phyloP scores from a whole-genome alignment of 495 filamentous ascomycete species.

The Aspergillus sclerotioniger region DNA sequence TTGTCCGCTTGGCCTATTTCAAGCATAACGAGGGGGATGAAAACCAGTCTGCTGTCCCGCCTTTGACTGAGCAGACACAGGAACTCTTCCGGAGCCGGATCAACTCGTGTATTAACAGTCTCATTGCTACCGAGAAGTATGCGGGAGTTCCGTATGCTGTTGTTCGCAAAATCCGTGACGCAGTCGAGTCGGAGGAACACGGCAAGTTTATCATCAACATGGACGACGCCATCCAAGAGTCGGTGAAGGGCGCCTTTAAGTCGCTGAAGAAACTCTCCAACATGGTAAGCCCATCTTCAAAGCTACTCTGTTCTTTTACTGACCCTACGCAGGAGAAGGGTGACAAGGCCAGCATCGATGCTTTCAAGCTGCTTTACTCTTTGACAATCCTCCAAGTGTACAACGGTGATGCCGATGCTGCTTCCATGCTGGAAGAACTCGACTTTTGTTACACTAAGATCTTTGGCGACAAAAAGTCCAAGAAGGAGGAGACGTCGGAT shows the following conservation, averaged over 20 bases:
- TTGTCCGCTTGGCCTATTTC: conserved; percentile 48
- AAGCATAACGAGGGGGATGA: conserved; percentile 18
- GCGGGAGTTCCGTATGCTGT: conserved; percentile 50
- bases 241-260: conserved; percentile 61
- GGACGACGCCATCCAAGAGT: conserved; percentile 58
- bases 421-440: conserved; percentile 71
- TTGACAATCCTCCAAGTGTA: conserved; percentile 85
- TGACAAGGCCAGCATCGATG: conserved; percentile 41
- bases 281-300: conserved; percentile 34
- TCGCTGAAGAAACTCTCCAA: conserved; percentile 68
- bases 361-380: conserved; percentile 81
- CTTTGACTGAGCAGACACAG: conserved; percentile 59
- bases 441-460: conserved; percentile 66
- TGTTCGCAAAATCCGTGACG: conserved; percentile 51
- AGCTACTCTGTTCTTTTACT: background rate
- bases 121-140: conserved; percentile 62
- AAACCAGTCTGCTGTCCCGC: conserved; percentile 31
- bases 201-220: conserved; percentile 56
- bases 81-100: conserved; percentile 68
- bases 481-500: conserved; percentile 55
- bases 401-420: conserved; percentile 79
- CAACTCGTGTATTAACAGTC: conserved; percentile 63
- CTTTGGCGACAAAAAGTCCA: conserved; percentile 45
- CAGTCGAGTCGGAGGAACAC: conserved; percentile 38
- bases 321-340: conserved; percentile 26